Percentiles rank a stretch among this genome's conserved stretches.
phyloP scores from a whole-genome alignment of 148 eudicot species.

The Cornus suecica region DNA sequence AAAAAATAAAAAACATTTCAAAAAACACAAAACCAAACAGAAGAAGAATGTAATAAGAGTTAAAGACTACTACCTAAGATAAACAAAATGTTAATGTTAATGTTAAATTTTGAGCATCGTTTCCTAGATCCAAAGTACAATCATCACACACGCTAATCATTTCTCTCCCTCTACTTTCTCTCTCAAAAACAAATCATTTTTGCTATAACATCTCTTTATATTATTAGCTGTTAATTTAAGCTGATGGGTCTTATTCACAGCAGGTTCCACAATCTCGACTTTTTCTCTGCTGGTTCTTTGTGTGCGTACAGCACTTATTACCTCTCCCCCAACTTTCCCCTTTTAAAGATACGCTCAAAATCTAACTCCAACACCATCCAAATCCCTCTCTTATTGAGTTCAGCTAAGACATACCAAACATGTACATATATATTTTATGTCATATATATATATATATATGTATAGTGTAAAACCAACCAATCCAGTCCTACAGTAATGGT shows the following conservation, averaged over 20 bases:
- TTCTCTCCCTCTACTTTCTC: background rate
- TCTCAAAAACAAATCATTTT: background rate
- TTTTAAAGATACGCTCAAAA: background rate
- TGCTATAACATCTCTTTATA: background rate
- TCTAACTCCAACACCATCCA: background rate
- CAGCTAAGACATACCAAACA: background rate
- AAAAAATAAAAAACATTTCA: too few species aligned
- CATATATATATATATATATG: slow-evolving; percentile 2
- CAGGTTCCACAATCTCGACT: slow-evolving; percentile 32
- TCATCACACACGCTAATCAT: slow-evolving; percentile 9
- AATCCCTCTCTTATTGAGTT: background rate
- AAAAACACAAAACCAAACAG: too few species aligned
- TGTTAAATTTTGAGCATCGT: slow-evolving; percentile 8
- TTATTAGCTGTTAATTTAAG: slow-evolving; percentile 12
- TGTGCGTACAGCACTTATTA: background rate
- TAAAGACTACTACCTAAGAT: too few species aligned
- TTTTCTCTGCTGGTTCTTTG: background rate
- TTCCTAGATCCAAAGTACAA: slow-evolving; percentile 9
- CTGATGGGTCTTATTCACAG: slow-evolving; percentile 26
- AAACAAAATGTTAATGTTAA: too few species aligned
- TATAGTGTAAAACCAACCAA: slow-evolving; percentile 7
- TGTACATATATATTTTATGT: background rate
- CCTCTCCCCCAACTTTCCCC: slow-evolving; percentile 8
- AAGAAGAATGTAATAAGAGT: too few species aligned
- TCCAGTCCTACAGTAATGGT: slow-evolving; percentile 11